Percentiles rank a stretch among this genome's conserved stretches.
Conservation (phyloP, 202 grass and related monocot species). For the Setaria viridis region DNA sequence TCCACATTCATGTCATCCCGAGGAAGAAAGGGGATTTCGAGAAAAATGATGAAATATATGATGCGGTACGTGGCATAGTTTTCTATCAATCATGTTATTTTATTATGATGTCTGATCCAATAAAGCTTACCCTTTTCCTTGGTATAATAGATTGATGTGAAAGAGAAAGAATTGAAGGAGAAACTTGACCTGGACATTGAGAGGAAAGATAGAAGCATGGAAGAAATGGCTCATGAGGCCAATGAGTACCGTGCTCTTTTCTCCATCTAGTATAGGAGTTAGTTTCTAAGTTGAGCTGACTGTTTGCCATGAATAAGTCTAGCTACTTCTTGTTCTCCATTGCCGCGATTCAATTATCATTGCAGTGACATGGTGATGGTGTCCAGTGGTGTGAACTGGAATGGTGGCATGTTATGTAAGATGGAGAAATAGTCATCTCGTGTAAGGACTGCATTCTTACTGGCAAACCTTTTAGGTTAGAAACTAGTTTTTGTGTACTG, state of each 20-base stretch:
- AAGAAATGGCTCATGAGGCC: constrained; percentile 81
- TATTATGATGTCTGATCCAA: background rate
- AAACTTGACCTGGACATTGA: constrained; percentile 88
- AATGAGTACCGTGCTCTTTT: constrained; percentile 72
- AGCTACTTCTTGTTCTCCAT: background rate
- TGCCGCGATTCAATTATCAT: background rate
- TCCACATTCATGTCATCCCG: constrained; percentile 92
- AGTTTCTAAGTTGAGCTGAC: background rate
- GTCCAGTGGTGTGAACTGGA: background rate
- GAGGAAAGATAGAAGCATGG: constrained; percentile 71
- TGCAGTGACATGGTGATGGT: background rate
- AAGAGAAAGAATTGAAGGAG: constrained; percentile 81
- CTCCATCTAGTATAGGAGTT: constrained; percentile 19
- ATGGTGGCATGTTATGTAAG: background rate
- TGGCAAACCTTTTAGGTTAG: background rate
- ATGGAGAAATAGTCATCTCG: background rate
- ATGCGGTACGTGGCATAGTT: constrained; percentile 57
- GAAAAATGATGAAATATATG: constrained; percentile 97
- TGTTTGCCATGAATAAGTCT: constrained; percentile 21
- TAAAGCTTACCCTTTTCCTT: constrained; percentile 16
- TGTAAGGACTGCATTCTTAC: background rate
- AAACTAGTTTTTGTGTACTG: background rate
- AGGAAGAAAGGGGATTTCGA: constrained; percentile 88
- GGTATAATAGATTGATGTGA: constrained; percentile 66
- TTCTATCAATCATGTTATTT: background rate